Percentiles rank a stretch among this genome's conserved stretches.
Evolutionary conservation across 768 basidiomycete genomes (phyloP).

Genomic region (Mycena maculata): DNA sequence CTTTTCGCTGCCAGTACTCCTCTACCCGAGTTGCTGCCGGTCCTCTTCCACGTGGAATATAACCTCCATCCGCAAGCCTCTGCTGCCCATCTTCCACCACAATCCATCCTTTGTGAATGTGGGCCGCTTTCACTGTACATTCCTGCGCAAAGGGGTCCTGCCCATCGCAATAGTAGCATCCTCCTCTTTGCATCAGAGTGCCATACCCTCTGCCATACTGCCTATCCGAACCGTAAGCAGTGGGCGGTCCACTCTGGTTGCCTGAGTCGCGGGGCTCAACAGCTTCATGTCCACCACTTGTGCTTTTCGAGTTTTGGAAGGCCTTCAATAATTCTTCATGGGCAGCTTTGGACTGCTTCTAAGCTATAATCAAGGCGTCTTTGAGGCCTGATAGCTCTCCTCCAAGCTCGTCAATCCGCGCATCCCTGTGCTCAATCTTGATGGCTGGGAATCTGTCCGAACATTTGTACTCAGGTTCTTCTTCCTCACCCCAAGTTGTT

Average conservation of each 20-base stretch:
- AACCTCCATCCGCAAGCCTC: constrained; percentile 8
- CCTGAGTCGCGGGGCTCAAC: neutral
- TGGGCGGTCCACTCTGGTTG: neutral
- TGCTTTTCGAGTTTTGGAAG: neutral
- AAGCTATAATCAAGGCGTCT: constrained; percentile 9
- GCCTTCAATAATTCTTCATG: constrained; percentile 25
- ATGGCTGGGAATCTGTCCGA: constrained; percentile 16
- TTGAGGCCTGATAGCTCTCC: constrained; percentile 9
- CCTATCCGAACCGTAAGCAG: constrained; percentile 5
- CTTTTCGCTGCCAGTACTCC: constrained; percentile 24
- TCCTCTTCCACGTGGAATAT: constrained; percentile 13
- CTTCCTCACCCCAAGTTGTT: neutral
- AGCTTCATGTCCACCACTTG: neutral
- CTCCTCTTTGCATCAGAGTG: neutral
- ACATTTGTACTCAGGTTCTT: neutral
- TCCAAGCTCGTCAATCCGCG: constrained; percentile 10
- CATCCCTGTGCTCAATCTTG: constrained; percentile 20
- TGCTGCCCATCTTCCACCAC: constrained; percentile 9
- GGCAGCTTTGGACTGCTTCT: constrained; percentile 6
- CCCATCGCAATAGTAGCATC: constrained; percentile 20
- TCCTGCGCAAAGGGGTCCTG: constrained; percentile 6
- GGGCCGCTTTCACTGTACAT: constrained; percentile 3
- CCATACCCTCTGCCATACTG: constrained; percentile 3
- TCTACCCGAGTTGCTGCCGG: constrained; percentile 8
- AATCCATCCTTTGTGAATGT: constrained; percentile 8